phyloP scores from a whole-genome alignment of 202 grass and related monocot species.

The Setaria viridis region DNA sequence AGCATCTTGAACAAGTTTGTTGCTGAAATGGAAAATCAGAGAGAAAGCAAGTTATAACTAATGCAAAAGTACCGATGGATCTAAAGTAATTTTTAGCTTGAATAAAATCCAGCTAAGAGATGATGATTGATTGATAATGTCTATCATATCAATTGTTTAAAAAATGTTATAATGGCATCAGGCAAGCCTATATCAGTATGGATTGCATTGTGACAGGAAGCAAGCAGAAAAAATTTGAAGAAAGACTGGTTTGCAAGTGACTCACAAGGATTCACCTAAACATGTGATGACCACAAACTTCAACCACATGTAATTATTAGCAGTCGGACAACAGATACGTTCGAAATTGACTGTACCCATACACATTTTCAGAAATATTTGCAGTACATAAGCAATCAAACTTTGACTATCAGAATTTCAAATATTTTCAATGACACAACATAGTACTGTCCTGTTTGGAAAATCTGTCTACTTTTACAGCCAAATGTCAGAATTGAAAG shows the following conservation, averaged over 20 bases:
- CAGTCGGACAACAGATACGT: background rate
- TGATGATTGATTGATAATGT: too few species aligned
- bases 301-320: background rate
- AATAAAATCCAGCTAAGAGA: background rate
- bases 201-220: background rate
- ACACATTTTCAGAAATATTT: background rate
- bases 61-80: background rate
- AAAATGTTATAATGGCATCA: background rate
- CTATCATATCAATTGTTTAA: too few species aligned
- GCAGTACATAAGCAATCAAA: background rate
- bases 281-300: background rate
- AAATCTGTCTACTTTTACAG: background rate
- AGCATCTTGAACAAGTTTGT: conserved; percentile 73
- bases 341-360: background rate
- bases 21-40: conserved; percentile 36
- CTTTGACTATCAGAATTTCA: background rate
- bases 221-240: background rate
- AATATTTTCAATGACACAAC: background rate
- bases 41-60: background rate
- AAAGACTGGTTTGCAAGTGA: background rate
- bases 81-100: background rate
- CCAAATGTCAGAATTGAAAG: background rate
- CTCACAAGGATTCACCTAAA: background rate
- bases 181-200: background rate
- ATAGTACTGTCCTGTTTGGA: background rate